phyloP scores from a whole-genome alignment of 192 early-diverging fungal genomes.

The Umbelopsis sp. region DNA sequence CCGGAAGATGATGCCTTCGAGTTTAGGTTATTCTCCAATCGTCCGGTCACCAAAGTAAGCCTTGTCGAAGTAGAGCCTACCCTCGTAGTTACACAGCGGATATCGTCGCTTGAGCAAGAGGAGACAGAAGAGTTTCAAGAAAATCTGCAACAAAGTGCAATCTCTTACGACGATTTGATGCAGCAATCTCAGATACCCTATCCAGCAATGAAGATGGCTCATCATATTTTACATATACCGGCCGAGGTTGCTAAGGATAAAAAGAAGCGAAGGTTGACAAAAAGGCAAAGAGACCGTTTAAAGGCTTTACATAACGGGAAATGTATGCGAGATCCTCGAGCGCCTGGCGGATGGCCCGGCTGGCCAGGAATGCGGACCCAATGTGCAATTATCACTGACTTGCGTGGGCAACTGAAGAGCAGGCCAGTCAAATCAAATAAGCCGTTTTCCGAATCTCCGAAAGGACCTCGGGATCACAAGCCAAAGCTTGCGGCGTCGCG shows the following conservation, averaged over 20 bases:
- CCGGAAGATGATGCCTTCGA: constrained; percentile 14
- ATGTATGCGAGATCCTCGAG: constrained; percentile 33
- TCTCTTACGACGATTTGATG: constrained; percentile 29
- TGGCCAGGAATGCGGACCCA: constrained; percentile 32
- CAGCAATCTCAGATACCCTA: constrained; percentile 31
- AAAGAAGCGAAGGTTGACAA: constrained; percentile 32
- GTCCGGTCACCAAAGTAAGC: constrained; percentile 25
- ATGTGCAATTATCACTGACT: constrained; percentile 25
- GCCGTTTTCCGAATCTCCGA: background rate
- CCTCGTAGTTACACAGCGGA: background rate
- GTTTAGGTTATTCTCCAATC: constrained; percentile 31
- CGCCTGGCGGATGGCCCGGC: constrained; percentile 37
- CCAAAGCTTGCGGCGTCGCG: background rate
- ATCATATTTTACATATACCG: constrained; percentile 26
- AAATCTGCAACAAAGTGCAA: background rate
- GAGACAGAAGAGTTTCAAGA: constrained; percentile 26
- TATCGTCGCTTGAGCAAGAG: constrained; percentile 9
- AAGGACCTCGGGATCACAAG: background rate
- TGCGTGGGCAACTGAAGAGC: background rate
- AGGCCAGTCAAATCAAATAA: background rate
- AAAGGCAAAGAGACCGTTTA: constrained; percentile 27
- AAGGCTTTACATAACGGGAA: constrained; percentile 25
- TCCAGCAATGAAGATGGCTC: constrained; percentile 16
- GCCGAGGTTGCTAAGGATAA: background rate
- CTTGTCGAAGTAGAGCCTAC: constrained; percentile 21